Evolutionary conservation across 2,329 filamentous ascomycete genomes (phyloP).

Genomic region (Thelonectria discophora): DNA sequence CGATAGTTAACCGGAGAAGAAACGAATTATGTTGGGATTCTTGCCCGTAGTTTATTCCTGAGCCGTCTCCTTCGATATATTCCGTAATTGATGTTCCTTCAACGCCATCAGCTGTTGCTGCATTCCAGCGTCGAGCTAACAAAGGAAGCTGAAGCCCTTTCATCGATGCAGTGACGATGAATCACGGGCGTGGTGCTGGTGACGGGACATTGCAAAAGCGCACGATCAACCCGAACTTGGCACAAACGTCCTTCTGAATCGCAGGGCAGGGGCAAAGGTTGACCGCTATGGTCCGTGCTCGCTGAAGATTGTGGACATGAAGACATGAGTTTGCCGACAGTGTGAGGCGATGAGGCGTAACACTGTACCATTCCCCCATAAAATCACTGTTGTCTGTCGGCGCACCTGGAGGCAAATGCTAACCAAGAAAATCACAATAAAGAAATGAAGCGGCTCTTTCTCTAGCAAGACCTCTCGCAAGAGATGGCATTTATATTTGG

Average conservation of each 20-base stretch:
- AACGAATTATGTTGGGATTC: no score
- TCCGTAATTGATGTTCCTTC: no score
- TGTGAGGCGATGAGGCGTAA: slow-evolving; percentile 9
- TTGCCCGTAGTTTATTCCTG: no score
- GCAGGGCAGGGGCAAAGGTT: background rate
- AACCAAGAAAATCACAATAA: background rate
- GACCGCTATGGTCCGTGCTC: slow-evolving; percentile 16
- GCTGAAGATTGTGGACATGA: slow-evolving; percentile 14
- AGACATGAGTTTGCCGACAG: slow-evolving; percentile 6
- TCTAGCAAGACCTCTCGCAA: no score
- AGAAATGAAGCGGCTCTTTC: background rate
- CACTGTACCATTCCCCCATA: slow-evolving; percentile 20
- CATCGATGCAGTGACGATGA: no score
- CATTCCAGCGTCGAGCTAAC: no score
- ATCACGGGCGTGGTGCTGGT: background rate
- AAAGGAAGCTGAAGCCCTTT: no score
- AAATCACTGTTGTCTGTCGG: background rate
- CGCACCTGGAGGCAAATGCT: slow-evolving; percentile 2
- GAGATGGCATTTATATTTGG: background rate
- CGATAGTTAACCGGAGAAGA: no score
- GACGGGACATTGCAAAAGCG: background rate
- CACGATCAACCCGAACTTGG: background rate
- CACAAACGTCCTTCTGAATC: background rate
- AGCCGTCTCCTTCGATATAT: no score
- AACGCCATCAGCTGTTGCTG: no score